Conservation (phyloP, 108 stramenopile species). For the Thalassiosira profunda region DNA sequence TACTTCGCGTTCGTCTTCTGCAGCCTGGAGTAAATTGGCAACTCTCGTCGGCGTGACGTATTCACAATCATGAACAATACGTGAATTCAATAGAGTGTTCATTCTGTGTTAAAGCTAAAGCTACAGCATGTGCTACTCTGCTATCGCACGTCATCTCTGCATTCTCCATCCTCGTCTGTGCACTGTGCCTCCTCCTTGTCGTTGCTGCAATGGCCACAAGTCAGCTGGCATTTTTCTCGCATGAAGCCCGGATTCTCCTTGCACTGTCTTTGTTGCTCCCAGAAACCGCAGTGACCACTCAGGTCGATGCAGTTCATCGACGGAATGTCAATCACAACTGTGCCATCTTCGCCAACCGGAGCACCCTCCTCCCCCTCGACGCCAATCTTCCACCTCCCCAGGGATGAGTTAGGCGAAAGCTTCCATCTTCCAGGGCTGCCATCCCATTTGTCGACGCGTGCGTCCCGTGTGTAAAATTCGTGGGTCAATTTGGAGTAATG, state of each 20-base stretch:
- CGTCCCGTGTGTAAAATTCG: constrained; percentile 67
- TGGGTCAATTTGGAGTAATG: constrained; percentile 50
- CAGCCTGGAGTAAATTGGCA: neutral
- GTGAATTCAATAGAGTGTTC: too few species aligned
- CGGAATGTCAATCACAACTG: constrained; percentile 35
- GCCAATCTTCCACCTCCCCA: constrained; percentile 51
- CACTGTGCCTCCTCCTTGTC: too few species aligned
- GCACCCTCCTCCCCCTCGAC: constrained; percentile 3
- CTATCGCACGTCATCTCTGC: too few species aligned
- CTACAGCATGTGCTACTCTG: too few species aligned
- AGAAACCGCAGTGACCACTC: constrained; percentile 63
- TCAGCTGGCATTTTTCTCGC: constrained; percentile 41
- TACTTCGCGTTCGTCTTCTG: constrained; percentile 2
- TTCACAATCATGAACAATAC: too few species aligned
- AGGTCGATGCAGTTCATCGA: constrained; percentile 51
- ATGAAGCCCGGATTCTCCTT: constrained; percentile 59
- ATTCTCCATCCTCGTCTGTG: too few species aligned
- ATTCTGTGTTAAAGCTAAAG: too few species aligned
- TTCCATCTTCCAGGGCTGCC: constrained; percentile 56
- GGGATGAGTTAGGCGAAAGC: constrained; percentile 25
- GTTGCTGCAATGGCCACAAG: constrained; percentile 31
- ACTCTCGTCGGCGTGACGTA: too few species aligned
- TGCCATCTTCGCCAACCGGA: constrained; percentile 18
- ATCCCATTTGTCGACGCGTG: constrained; percentile 44
- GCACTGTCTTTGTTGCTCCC: constrained; percentile 51